These are phyloP conservation scores for Plectosphaerella sp. DNA, from an alignment of 2,329 filamentous ascomycete species.

Conservation along the genomic window DNA sequence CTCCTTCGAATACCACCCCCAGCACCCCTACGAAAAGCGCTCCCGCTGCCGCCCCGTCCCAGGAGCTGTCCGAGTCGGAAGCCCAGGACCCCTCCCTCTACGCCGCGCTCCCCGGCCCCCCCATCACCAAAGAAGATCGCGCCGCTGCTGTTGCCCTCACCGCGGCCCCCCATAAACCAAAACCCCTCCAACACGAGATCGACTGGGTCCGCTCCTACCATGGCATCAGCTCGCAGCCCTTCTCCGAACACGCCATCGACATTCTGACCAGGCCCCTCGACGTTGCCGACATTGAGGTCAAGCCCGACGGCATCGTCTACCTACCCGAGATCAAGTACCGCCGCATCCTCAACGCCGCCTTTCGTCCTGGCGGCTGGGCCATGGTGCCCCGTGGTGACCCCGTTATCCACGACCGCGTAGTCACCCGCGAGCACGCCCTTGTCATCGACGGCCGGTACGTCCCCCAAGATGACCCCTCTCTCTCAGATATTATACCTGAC, in stretches of 20 bases:
- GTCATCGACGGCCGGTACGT: slow-evolving; percentile 80
- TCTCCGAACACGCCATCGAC: slow-evolving; percentile 63
- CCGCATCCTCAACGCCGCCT: slow-evolving; percentile 81
- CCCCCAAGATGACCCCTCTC: not conserved
- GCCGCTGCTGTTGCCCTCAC: not conserved
- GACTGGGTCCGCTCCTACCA: slow-evolving; percentile 86
- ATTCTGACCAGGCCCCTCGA: slow-evolving; percentile 65
- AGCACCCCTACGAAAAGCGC: not conserved
- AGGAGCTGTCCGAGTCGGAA: too few relatives aligned
- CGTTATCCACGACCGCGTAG: slow-evolving; percentile 73
- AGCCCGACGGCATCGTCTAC: slow-evolving; percentile 95
- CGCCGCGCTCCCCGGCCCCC: not conserved
- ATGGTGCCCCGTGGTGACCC: slow-evolving; percentile 83
- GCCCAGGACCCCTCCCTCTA: not conserved
- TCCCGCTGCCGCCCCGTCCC: too few relatives aligned
- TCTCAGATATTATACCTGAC: not conserved
- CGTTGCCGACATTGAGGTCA: slow-evolving; percentile 83
- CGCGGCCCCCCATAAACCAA: slow-evolving; percentile 5
- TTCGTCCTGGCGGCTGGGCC: slow-evolving; percentile 95
- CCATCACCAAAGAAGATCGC: not conserved
- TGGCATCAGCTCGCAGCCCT: slow-evolving; percentile 67
- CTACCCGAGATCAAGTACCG: slow-evolving; percentile 98
- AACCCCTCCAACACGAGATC: slow-evolving; percentile 23
- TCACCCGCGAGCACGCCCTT: slow-evolving; percentile 89
- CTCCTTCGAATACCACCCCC: not conserved